Percentiles rank a stretch among this genome's conserved stretches.
Conservation (phyloP, 23 red algal genomes). For the Gracilariopsis chorda region DNA sequence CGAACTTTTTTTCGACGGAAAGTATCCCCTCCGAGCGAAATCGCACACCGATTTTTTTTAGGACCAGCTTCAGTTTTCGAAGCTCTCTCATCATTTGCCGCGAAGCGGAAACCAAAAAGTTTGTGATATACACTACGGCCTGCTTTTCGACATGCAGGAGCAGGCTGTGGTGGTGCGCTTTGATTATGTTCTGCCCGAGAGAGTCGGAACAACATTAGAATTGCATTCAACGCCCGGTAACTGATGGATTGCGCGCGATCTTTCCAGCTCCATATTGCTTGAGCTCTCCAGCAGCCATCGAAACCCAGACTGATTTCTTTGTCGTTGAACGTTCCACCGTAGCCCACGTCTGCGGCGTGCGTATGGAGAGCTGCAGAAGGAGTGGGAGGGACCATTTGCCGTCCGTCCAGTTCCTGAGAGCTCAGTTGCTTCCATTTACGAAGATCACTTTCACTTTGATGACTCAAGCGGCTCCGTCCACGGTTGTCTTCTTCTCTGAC, state of each 20-base stretch:
- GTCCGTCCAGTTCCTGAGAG: background rate
- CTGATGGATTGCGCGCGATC: background rate
- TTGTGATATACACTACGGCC: background rate
- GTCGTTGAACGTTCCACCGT: background rate
- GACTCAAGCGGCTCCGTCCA: background rate
- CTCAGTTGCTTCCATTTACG: background rate
- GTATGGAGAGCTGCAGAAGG: background rate
- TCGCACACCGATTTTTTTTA: background rate
- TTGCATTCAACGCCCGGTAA: background rate
- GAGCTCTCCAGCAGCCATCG: background rate
- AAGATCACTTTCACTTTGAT: background rate
- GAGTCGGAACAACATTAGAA: background rate
- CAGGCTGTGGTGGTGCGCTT: background rate
- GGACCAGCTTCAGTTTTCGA: background rate
- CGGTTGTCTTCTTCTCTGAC: background rate
- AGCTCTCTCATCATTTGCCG: background rate
- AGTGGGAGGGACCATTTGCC: background rate
- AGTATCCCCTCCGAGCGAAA: background rate
- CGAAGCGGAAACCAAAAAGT: background rate
- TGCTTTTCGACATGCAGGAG: background rate
- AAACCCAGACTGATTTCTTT: background rate
- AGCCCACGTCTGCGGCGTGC: background rate
- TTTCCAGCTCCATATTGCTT: background rate
- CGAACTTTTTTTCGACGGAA: background rate
- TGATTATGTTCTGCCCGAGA: background rate